Evolutionary conservation across 306 rosid genomes (phyloP).

Genomic region (Hippophae rhamnoides): DNA sequence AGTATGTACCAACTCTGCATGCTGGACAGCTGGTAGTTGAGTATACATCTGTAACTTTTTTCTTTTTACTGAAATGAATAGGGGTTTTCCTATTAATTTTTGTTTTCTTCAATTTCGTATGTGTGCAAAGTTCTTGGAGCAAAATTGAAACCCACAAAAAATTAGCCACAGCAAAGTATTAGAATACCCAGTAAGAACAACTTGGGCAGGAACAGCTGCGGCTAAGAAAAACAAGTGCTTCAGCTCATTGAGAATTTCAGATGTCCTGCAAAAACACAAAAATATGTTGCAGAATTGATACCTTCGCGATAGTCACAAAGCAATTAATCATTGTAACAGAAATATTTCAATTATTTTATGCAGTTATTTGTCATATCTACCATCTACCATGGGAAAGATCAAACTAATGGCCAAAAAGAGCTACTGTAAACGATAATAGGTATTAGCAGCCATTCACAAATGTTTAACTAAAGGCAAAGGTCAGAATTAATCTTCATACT

Average conservation of each 20-base stretch:
- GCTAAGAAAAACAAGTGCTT: constrained; percentile 25
- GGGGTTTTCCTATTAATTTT: no score
- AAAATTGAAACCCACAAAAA: neutral
- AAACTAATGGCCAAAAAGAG: no score
- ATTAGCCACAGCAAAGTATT: constrained; percentile 1
- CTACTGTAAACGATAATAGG: no score
- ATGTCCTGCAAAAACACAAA: constrained; percentile 40
- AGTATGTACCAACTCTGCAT: no score
- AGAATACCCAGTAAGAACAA: constrained; percentile 60
- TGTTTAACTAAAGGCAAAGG: no score
- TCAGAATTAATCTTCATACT: no score
- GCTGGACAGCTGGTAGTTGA: no score
- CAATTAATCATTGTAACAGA: neutral
- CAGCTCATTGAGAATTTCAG: constrained; percentile 51
- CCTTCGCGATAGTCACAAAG: neutral
- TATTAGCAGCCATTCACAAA: no score
- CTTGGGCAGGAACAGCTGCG: constrained; percentile 46
- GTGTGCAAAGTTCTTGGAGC: neutral
- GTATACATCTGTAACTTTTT: no score
- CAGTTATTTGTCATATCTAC: neutral
- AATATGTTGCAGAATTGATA: neutral
- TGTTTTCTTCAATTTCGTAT: neutral
- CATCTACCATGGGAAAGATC: no score
- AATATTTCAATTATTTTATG: neutral
- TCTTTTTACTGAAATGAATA: no score